Evolutionary conservation across 2,329 filamentous ascomycete species (phyloP).

Genomic region (Fusarium camptoceras): DNA sequence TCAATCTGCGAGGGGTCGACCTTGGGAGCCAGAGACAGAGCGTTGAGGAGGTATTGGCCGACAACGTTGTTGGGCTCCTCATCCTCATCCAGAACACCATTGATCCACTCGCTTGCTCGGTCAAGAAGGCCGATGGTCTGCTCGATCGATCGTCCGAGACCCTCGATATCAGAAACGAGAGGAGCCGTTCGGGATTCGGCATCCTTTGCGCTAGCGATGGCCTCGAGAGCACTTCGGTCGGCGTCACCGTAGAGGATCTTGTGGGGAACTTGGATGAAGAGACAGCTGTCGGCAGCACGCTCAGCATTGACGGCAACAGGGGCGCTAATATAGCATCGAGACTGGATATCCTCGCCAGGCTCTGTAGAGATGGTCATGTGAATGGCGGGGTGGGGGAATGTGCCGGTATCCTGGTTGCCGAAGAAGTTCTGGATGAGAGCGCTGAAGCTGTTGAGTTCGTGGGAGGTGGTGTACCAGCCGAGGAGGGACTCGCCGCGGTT

Average conservation of each 20-base stretch:
- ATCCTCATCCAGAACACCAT: constrained; percentile 93
- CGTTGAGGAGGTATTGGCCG: constrained; percentile 95
- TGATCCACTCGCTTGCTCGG: constrained; percentile 90
- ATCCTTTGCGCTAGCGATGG: constrained; percentile 85
- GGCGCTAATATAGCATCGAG: constrained; percentile 93
- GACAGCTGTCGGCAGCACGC: constrained; percentile 92
- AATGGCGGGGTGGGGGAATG: constrained; percentile 95
- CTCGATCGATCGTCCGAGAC: constrained; percentile 85
- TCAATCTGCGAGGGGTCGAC: constrained; percentile 92
- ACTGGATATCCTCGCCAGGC: constrained; percentile 88
- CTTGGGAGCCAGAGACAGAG: constrained; percentile 92
- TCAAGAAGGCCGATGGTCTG: constrained; percentile 91
- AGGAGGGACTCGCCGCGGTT: constrained; percentile 94
- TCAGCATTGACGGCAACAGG: constrained; percentile 95
- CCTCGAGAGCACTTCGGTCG: constrained; percentile 76
- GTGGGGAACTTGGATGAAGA: constrained; percentile 97
- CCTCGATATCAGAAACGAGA: constrained; percentile 89
- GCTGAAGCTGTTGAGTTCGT: constrained; percentile 97
- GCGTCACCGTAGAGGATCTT: constrained; percentile 89
- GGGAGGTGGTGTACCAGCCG: constrained; percentile 97
- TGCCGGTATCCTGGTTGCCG: constrained; percentile 94
- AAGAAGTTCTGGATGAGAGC: constrained; percentile 99
- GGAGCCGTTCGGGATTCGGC: constrained; percentile 77
- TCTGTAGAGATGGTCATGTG: constrained; percentile 95
- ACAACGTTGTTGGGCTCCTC: constrained; percentile 88